A percentile compares a stretch with the other conserved stretches of the same genome.
Evolutionary conservation across 306 rosid genomes (phyloP).

Genomic region (Arachis hypogaea): DNA sequence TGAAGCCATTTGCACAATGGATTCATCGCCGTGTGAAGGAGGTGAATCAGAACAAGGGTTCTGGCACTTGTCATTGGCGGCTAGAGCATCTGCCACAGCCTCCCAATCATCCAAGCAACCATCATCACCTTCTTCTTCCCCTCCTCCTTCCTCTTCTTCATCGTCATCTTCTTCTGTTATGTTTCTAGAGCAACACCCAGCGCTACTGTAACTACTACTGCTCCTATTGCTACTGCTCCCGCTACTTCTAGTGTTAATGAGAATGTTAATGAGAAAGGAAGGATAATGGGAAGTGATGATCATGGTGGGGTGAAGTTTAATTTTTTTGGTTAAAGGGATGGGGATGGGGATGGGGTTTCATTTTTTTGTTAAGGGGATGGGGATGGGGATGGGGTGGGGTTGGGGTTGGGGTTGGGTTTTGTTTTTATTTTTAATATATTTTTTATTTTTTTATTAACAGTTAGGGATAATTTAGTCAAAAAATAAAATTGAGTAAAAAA

Average conservation of each 20-base stretch:
- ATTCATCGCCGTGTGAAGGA: slow-evolving; percentile 34
- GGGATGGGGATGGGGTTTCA: no score
- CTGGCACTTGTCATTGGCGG: slow-evolving; percentile 69
- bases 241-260: slow-evolving; percentile 30
- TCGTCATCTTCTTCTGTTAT: slow-evolving; percentile 69
- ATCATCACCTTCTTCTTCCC: slow-evolving; percentile 65
- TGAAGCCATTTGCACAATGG: slow-evolving; percentile 39
- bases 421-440: no score
- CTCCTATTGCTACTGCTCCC: slow-evolving; percentile 61
- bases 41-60: slow-evolving; percentile 47
- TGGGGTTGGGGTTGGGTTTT: no score
- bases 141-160: neutral
- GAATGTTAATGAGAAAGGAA: no score
- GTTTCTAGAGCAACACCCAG: slow-evolving; percentile 84
- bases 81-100: slow-evolving; percentile 95
- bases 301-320: no score
- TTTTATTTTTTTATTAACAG: no score
- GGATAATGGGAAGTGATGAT: no score
- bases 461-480: no score
- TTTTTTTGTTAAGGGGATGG: no score
- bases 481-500: no score
- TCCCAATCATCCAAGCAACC: slow-evolving; percentile 99
- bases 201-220: slow-evolving; percentile 65
- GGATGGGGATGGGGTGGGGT: no score
- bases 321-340: no score